These are phyloP conservation scores for Elaphomyces granulatus DNA, from an alignment of 495 filamentous ascomycete species.

Conservation along the genomic window DNA sequence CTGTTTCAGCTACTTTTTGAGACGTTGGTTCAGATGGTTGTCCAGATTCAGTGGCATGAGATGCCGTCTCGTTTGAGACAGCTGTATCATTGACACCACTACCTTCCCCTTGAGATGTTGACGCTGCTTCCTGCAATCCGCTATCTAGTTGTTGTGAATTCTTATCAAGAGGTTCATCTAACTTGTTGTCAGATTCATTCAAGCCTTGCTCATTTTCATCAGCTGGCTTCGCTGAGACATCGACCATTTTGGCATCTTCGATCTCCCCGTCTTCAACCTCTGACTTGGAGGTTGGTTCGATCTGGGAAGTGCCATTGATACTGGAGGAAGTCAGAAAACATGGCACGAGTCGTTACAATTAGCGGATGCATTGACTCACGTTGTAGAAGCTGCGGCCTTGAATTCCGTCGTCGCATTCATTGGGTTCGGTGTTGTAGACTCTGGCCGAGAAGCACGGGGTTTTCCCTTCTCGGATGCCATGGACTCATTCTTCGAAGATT, in stretches of 20 bases:
- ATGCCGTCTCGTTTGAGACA: not conserved
- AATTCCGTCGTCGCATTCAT: constrained; percentile 39
- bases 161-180: no score
- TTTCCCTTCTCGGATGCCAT: constrained; percentile 16
- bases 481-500: constrained; percentile 11
- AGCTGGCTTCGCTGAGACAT: constrained; percentile 13
- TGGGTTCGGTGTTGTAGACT: constrained; percentile 20
- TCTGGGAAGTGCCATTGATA: constrained; percentile 18
- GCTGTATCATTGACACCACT: no score
- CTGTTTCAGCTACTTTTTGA: constrained; percentile 4
- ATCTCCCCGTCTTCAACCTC: constrained; percentile 75
- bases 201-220: constrained; percentile 2
- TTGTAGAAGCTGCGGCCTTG: constrained; percentile 22
- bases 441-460: constrained; percentile 23
- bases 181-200: no score
- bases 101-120: no score
- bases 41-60: constrained; percentile 4
- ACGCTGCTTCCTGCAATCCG: no score
- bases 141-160: no score
- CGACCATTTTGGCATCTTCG: constrained; percentile 45
- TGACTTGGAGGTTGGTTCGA: constrained; percentile 15
- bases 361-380: constrained; percentile 13
- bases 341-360: constrained; percentile 1
- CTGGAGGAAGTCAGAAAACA: constrained; percentile 15
- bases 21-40: constrained; percentile 4